phyloP scores from a whole-genome alignment of 139 green algal species.

The Ulvella scutata region DNA sequence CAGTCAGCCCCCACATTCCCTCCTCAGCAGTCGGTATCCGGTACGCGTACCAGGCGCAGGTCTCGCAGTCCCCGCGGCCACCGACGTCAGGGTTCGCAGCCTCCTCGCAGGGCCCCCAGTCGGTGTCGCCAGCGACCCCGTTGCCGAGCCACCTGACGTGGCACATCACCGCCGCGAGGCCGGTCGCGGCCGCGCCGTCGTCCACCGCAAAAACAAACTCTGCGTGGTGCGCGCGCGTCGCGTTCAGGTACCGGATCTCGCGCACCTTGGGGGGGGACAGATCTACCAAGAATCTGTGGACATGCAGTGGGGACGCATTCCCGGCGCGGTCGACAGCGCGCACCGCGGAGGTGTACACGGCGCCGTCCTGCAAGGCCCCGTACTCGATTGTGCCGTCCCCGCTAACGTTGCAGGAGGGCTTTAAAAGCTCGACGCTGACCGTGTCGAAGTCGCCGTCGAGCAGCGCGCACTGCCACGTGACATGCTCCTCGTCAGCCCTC shows the following conservation, averaged over 20 bases:
- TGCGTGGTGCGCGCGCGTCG: neutral
- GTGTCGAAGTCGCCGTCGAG: neutral
- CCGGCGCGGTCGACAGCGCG: neutral
- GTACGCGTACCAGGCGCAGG: neutral
- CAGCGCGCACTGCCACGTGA: neutral
- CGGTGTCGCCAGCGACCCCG: neutral
- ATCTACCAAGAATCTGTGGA: neutral
- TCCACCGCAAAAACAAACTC: neutral
- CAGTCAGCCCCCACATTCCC: neutral
- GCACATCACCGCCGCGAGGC: neutral
- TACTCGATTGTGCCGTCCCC: neutral
- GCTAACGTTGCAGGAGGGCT: neutral
- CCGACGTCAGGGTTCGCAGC: neutral
- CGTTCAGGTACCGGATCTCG: neutral
- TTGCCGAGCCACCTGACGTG: neutral
- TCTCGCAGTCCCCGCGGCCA: neutral
- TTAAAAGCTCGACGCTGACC: neutral
- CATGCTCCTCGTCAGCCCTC: neutral
- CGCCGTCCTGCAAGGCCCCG: neutral
- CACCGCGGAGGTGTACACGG: neutral
- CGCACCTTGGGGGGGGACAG: neutral
- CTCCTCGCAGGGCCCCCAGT: neutral
- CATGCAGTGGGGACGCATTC: neutral
- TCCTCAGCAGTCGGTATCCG: neutral
- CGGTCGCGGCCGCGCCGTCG: neutral